Percentiles rank a stretch among this genome's conserved stretches.
Conservation (phyloP, 257 asterid genomes). For the Dorcoceras hygrometricum region DNA sequence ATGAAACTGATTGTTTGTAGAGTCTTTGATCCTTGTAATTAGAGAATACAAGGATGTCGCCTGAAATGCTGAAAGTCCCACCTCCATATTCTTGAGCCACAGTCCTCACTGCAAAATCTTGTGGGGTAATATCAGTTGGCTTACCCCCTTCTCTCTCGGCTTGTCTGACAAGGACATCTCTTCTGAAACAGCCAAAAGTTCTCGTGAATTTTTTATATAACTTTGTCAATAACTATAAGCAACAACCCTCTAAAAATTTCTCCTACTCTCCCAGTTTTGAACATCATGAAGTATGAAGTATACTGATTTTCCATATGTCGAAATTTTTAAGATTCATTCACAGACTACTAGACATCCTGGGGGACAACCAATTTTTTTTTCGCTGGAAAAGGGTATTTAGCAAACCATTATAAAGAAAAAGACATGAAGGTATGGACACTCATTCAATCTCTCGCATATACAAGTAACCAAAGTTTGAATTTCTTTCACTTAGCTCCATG, state of each 20-base stretch:
- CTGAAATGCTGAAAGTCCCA: slow-evolving; percentile 68
- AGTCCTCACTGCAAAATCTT: slow-evolving; percentile 83
- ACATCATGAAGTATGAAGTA: too few species aligned
- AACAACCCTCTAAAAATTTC: not conserved
- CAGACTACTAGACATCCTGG: too few species aligned
- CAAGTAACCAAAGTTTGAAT: not conserved
- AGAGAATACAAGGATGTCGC: slow-evolving; percentile 65
- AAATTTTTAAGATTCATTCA: too few species aligned
- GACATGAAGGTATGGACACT: too few species aligned
- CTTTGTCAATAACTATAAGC: slow-evolving; percentile 2
- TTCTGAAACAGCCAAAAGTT: slow-evolving; percentile 45
- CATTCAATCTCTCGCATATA: not conserved
- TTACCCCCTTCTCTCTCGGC: slow-evolving; percentile 50
- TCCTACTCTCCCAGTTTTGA: not conserved
- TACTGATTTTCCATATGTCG: too few species aligned
- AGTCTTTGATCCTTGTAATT: slow-evolving; percentile 92
- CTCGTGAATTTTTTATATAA: slow-evolving; percentile 13
- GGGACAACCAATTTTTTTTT: too few species aligned
- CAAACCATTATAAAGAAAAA: too few species aligned
- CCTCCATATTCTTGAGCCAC: slow-evolving; percentile 94
- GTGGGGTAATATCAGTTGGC: slow-evolving; percentile 64
- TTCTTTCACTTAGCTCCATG: not conserved
- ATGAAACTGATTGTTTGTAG: slow-evolving; percentile 60
- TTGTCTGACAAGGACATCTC: slow-evolving; percentile 75
- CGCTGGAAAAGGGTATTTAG: too few species aligned